These are phyloP conservation scores for Coemansia sp. DNA, from an alignment of 192 early-diverging fungal genomes.

Conservation along the genomic window DNA sequence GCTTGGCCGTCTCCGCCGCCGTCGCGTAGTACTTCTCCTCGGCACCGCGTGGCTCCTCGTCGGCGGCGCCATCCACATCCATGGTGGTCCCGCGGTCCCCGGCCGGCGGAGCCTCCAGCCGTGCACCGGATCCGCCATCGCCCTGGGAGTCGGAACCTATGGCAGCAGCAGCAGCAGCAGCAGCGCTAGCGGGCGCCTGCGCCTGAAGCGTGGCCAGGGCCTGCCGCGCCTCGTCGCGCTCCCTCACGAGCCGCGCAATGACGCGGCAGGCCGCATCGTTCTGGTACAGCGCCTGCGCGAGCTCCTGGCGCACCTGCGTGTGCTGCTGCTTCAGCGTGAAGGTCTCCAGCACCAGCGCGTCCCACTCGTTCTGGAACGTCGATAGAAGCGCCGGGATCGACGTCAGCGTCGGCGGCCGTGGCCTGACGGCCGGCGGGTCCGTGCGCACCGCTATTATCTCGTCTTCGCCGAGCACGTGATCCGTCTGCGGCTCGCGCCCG, in stretches of 20 bases:
- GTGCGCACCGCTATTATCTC: constrained; percentile 29
- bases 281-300: constrained; percentile 93
- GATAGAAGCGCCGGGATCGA: constrained; percentile 89
- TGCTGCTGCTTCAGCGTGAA: constrained; percentile 91
- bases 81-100: background rate
- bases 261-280: constrained; percentile 96
- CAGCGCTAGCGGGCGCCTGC: constrained; percentile 11
- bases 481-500: constrained; percentile 80
- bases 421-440: constrained; percentile 62
- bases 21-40: constrained; percentile 34
- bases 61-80: constrained; percentile 30
- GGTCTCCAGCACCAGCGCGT: constrained; percentile 93
- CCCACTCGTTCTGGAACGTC: constrained; percentile 95
- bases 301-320: constrained; percentile 86
- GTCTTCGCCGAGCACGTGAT: constrained; percentile 59
- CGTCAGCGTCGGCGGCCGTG: constrained; percentile 86
- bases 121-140: background rate
- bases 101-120: background rate
- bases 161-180: background rate
- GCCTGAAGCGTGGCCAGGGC: constrained; percentile 31
- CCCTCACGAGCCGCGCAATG: constrained; percentile 86
- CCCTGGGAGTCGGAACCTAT: background rate
- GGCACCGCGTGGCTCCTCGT: background rate
- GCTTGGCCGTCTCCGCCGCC: constrained; percentile 49
- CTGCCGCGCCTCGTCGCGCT: constrained; percentile 88